Conservation (phyloP, 2,329 filamentous ascomycete genomes). For the Exophiala dermatitidis region DNA sequence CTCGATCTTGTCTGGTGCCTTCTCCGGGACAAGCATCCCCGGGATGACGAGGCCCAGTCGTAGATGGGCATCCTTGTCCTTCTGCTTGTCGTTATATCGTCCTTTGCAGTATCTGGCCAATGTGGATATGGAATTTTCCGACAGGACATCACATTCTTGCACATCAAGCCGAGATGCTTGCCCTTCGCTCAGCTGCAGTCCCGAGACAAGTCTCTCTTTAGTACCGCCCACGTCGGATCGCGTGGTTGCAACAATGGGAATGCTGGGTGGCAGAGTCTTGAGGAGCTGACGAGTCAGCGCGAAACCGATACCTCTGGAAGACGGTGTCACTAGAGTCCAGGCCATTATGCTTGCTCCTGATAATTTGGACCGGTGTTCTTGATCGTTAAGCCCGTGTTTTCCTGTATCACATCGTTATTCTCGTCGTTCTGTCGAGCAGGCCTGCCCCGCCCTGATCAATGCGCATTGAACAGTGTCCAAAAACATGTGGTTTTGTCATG, state of each 20-base stretch:
- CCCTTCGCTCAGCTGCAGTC: constrained; percentile 12
- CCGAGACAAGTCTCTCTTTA: constrained; percentile 45
- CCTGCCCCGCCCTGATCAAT: too few relatives aligned
- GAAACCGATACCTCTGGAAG: constrained; percentile 58
- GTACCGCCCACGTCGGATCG: constrained; percentile 38
- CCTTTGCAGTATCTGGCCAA: constrained; percentile 49
- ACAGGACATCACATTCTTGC: constrained; percentile 29
- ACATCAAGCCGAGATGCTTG: constrained; percentile 36
- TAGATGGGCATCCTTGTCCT: constrained; percentile 45
- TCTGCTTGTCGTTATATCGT: constrained; percentile 40
- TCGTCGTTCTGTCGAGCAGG: too few relatives aligned
- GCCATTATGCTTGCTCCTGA: constrained; percentile 16
- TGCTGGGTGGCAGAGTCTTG: constrained; percentile 42
- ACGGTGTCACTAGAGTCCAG: constrained; percentile 44
- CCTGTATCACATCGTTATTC: too few relatives aligned
- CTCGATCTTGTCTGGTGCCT: constrained; percentile 59
- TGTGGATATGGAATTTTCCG: constrained; percentile 52
- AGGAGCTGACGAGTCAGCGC: constrained; percentile 54
- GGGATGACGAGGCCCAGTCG: constrained; percentile 64
- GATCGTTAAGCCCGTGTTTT: too few relatives aligned
- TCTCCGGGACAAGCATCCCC: constrained; percentile 67
- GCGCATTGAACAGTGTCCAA: too few relatives aligned
- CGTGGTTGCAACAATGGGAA: constrained; percentile 56
- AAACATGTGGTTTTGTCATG: too few relatives aligned
- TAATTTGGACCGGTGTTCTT: neutral